Base-by-base conservation (phyloP, 1,284 basidiomycete genomes). In the Ceratobasidium sp. region DNA sequence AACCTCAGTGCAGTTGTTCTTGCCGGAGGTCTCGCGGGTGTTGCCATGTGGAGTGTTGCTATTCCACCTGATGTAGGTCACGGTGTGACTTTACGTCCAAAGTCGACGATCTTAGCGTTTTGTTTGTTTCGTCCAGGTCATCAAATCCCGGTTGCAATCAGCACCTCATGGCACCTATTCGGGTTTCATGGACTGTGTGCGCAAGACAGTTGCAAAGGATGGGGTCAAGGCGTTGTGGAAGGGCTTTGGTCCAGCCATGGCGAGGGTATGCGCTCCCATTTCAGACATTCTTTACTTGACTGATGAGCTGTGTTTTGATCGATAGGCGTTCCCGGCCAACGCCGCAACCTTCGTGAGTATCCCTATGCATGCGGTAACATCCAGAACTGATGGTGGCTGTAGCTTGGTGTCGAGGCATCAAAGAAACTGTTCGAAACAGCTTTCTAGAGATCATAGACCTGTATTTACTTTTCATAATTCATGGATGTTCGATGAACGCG, bases 241-340 rank as follows among this genome's bases (percentile, higher is more conserved):
- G 81, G 97, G 96, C 29, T 94, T 98, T 77, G 96, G 93, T 62
- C 97, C 97, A 27, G 96, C 96, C 20, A 98, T 98, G 94, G 90
- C 88, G 58, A 82, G 94, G 76, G 94, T 90, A 83, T 76, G 84
- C 84, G n/a, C n/a, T n/a, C n/a, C n/a, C 22, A 7, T 22, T 56
- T 65, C 27, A 35, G 22, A 27, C 22, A n/a, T 35, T n/a, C 6
- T 13, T 65, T 20, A 34, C 6, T 8, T 34, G 8, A 31, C 55
- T 32, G 22, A 38, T 17, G 38, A 22, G 20, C 47, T 42, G 27
- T 25, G 17, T 5, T 43, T 49, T 34, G 17, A 25, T 27, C 56
- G 62, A 1, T 70, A 92, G 90, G 92, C 92, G 58, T 93, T 95
- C 85, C 93, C 94, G 5, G 94, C 94, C 31, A 96, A 96, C 78